These are phyloP conservation scores for Lentinula boryana DNA, from an alignment of 768 basidiomycete species.

Conservation along the genomic window DNA sequence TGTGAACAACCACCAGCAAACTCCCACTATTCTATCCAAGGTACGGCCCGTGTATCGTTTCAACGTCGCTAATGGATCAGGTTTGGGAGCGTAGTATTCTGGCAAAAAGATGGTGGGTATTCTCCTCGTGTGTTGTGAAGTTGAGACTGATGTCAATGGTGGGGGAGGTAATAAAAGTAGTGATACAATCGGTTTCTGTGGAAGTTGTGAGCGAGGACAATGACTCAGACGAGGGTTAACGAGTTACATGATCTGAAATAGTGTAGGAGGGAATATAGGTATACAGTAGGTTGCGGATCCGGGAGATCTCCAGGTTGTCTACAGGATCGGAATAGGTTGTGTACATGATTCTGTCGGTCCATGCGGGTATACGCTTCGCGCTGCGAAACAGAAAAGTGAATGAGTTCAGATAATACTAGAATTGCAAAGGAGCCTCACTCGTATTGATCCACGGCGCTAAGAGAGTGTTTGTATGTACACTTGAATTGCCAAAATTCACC, in stretches of 20 bases:
- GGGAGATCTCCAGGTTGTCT: constrained; percentile 39
- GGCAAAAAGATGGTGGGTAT: constrained; percentile 49
- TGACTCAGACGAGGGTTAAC: background rate
- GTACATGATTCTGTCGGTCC: constrained; percentile 92
- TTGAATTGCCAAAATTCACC: constrained; percentile 89
- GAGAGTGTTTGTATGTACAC: constrained; percentile 82
- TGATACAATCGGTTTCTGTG: constrained; percentile 81
- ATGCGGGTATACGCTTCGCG: constrained; percentile 72
- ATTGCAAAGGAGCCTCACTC: constrained; percentile 35
- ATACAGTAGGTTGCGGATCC: constrained; percentile 65
- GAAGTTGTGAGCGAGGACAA: background rate
- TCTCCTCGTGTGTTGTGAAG: constrained; percentile 13
- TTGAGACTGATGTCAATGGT: background rate
- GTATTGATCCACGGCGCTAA: constrained; percentile 81
- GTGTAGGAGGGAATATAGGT: constrained; percentile 79
- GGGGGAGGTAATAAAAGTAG: constrained; percentile 58
- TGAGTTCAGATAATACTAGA: background rate
- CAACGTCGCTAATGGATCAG: constrained; percentile 44
- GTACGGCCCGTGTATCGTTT: constrained; percentile 63
- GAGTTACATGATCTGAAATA: constrained; percentile 82
- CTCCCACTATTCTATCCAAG: constrained; percentile 72
- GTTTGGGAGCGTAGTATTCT: constrained; percentile 38
- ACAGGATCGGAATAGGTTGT: constrained; percentile 67
- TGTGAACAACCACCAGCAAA: constrained; percentile 72
- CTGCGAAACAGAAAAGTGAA: constrained; percentile 25